phyloP scores from a whole-genome alignment of 2,329 filamentous ascomycete genomes.

The Pleomassaria siparia region DNA sequence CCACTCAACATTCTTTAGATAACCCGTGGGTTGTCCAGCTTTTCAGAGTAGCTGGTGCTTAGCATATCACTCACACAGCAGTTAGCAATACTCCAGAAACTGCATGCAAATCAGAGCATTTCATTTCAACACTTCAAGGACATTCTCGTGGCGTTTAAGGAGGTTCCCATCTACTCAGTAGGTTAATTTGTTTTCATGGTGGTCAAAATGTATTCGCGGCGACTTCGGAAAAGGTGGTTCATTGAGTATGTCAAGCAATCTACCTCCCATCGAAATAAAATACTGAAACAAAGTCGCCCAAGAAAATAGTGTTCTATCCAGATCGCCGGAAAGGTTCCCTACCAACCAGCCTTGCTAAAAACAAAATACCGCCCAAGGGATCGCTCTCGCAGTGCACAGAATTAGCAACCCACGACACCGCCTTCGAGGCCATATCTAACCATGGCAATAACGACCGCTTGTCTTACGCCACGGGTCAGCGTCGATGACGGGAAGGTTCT shows the following conservation, averaged over 20 bases:
- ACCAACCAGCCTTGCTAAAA: neutral
- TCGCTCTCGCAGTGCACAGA: neutral
- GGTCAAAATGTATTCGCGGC: neutral
- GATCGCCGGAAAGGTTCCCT: neutral
- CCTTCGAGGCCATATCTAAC: conserved; percentile 16
- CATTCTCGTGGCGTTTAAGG: neutral
- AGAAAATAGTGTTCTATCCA: neutral
- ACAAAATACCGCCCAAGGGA: neutral
- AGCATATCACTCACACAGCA: neutral
- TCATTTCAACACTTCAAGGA: no score
- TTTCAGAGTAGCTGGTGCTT: conserved; percentile 36
- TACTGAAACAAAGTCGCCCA: conserved; percentile 1
- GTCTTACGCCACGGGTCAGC: conserved; percentile 41
- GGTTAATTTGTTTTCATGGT: neutral
- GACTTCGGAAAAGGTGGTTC: neutral
- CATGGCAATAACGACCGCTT: conserved; percentile 43
- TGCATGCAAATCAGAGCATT: no score
- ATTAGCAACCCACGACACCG: neutral
- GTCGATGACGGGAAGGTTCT: conserved; percentile 38
- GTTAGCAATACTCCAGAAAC: neutral
- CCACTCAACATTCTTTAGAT: conserved; percentile 27
- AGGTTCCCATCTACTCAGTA: neutral
- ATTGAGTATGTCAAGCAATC: neutral
- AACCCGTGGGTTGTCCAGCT: conserved; percentile 37
- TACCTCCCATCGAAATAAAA: conserved; percentile 1